Conservation (phyloP, 257 asterid genomes). For the Nicotiana paniculata region DNA sequence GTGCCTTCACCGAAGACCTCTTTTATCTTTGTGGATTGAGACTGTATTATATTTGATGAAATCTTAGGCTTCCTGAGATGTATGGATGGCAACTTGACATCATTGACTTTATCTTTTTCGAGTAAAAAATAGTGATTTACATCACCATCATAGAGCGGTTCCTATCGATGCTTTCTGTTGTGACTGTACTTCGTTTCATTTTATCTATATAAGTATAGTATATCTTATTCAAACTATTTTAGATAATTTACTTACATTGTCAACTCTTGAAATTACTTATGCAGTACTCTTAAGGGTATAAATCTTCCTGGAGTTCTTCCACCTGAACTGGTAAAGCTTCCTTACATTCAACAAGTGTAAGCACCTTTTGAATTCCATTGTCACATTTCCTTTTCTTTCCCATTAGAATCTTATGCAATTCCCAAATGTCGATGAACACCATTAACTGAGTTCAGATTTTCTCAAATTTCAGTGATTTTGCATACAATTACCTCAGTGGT, state of each 20-base stretch:
- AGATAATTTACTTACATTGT: background rate
- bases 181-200: background rate
- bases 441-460: background rate
- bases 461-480: slow-evolving; percentile 62
- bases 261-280: background rate
- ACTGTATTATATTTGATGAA: background rate
- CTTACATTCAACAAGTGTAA: slow-evolving; percentile 20
- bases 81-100: background rate
- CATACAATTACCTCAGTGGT: slow-evolving; percentile 73
- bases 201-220: background rate
- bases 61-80: background rate
- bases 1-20: background rate
- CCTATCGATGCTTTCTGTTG: background rate
- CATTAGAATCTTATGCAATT: background rate
- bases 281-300: slow-evolving; percentile 14
- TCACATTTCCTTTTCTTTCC: background rate
- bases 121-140: background rate
- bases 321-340: slow-evolving; percentile 19
- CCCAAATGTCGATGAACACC: background rate
- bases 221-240: background rate
- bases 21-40: background rate
- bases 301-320: slow-evolving; percentile 25
- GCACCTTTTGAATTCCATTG: background rate
- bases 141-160: background rate
- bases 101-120: background rate